A percentile compares a stretch with the other conserved stretches of the same genome.
These are phyloP conservation scores for Chaetomidium leptoderma DNA, from an alignment of 495 filamentous ascomycete species.

Conservation along the genomic window DNA sequence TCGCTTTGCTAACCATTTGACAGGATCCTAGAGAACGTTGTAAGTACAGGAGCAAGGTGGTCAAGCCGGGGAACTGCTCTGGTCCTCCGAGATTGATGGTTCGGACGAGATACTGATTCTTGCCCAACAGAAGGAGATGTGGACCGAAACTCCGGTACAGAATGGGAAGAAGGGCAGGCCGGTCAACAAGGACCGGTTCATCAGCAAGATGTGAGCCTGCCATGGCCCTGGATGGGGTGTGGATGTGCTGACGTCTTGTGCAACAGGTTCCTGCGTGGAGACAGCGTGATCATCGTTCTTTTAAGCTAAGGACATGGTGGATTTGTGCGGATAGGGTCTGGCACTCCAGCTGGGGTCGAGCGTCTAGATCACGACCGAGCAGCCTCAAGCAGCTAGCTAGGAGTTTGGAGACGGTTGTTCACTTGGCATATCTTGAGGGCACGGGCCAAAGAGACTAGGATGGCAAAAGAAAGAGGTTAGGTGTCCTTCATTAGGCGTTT, in stretches of 20 bases:
- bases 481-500: slow-evolving; percentile 9
- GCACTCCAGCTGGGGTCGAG: not conserved
- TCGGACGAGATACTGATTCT: slow-evolving; percentile 3
- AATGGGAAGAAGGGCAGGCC: slow-evolving; percentile 80
- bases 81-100: not conserved
- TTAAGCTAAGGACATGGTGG: slow-evolving; percentile 55
- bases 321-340: not conserved
- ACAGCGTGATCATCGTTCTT: slow-evolving; percentile 89
- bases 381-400: not conserved
- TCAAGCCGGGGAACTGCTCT: not conserved
- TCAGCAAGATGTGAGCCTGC: slow-evolving; percentile 85
- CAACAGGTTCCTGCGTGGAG: slow-evolving; percentile 82
- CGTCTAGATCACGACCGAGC: not conserved
- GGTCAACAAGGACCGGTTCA: slow-evolving; percentile 96
- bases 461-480: slow-evolving; percentile 14
- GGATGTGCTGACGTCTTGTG: not conserved
- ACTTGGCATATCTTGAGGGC: not conserved
- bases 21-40: slow-evolving; percentile 34
- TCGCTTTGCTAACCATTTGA: slow-evolving; percentile 5
- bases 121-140: slow-evolving; percentile 78
- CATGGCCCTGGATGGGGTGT: not conserved
- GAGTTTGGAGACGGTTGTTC: not conserved
- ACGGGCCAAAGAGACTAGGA: not conserved
- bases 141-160: slow-evolving; percentile 82
- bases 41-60: slow-evolving; percentile 7